A percentile compares a stretch with the other conserved stretches of the same genome.
Evolutionary conservation across 768 basidiomycete species (phyloP).

Genomic region (Hemileccinum rubropunctum): DNA sequence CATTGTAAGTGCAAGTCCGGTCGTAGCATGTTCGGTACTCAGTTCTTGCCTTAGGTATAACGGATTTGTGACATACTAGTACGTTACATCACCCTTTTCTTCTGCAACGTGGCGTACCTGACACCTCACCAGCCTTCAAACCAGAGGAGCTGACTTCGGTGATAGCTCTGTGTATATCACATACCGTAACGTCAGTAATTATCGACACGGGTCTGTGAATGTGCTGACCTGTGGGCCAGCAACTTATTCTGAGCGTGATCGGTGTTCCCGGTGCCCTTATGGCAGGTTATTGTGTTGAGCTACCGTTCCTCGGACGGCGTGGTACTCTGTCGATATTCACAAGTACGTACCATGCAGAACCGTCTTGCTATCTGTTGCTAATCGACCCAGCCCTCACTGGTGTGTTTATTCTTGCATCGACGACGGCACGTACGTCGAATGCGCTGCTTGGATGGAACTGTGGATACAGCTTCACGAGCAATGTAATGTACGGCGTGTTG

Average conservation of each 20-base stretch:
- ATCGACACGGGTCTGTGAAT: background rate
- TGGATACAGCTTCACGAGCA: constrained; percentile 53
- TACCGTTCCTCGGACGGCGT: constrained; percentile 48
- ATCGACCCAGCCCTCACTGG: constrained; percentile 44
- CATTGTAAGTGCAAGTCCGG: constrained; percentile 42
- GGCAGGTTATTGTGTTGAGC: constrained; percentile 53
- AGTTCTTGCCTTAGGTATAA: constrained; percentile 38
- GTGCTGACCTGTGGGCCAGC: constrained; percentile 29
- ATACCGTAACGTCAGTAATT: constrained; percentile 59
- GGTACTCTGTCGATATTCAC: constrained; percentile 55
- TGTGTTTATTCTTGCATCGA: constrained; percentile 54
- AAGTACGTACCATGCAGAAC: constrained; percentile 24
- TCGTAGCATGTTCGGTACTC: background rate
- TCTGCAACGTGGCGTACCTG: background rate
- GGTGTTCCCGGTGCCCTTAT: constrained; percentile 57
- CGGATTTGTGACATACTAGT: constrained; percentile 54
- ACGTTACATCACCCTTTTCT: background rate
- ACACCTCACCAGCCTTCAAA: constrained; percentile 47
- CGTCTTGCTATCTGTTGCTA: background rate
- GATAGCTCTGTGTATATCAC: constrained; percentile 69
- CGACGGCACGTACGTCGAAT: constrained; percentile 52
- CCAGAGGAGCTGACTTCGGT: constrained; percentile 66
- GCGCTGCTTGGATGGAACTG: constrained; percentile 59
- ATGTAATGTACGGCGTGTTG: constrained; percentile 54
- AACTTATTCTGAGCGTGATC: constrained; percentile 55